Conservation (phyloP, 2,329 filamentous ascomycete species). For the Sporothrix humicola region DNA sequence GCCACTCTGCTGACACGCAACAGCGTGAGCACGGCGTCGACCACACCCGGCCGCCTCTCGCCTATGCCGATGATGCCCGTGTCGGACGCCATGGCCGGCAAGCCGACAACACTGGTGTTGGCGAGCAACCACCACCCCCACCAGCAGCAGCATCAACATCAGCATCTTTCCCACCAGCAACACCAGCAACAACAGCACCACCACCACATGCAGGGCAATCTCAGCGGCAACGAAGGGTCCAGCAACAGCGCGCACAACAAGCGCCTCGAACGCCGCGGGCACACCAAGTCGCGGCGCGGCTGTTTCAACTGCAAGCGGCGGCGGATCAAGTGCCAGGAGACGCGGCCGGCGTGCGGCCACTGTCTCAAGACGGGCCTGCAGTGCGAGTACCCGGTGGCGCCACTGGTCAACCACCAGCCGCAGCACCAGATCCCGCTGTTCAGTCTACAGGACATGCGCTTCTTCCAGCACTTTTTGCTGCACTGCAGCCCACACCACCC, state of each 20-base stretch:
- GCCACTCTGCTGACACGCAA: conserved; percentile 9
- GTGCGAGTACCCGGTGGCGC: conserved; percentile 65
- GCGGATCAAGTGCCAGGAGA: conserved; percentile 73
- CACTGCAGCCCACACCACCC: conserved; percentile 68
- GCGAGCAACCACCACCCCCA: conserved; percentile 17
- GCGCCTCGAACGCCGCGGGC: conserved; percentile 62
- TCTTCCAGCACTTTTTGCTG: conserved; percentile 70
- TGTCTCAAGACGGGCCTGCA: conserved; percentile 66
- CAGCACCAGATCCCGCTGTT: conserved; percentile 64
- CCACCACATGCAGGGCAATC: conserved; percentile 24
- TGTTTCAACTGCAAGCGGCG: conserved; percentile 72
- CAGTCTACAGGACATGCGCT: conserved; percentile 68
- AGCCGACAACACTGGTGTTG: neutral
- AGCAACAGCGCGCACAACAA: conserved; percentile 40
- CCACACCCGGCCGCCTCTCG: conserved; percentile 23
- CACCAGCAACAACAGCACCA: conserved; percentile 23
- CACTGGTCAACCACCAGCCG: conserved; percentile 61
- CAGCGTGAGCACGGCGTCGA: conserved; percentile 14
- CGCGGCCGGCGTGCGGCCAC: conserved; percentile 66
- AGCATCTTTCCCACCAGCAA: neutral
- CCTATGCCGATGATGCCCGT: conserved; percentile 10
- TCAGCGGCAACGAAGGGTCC: conserved; percentile 27
- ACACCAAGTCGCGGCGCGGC: conserved; percentile 69
- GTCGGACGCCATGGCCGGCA: neutral
- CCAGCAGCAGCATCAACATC: neutral